Evolutionary conservation across 352 stramenopile genomes (phyloP), one percentile per base, ranked within the genome.

Genomic region (Plasmopara muralis): DNA sequence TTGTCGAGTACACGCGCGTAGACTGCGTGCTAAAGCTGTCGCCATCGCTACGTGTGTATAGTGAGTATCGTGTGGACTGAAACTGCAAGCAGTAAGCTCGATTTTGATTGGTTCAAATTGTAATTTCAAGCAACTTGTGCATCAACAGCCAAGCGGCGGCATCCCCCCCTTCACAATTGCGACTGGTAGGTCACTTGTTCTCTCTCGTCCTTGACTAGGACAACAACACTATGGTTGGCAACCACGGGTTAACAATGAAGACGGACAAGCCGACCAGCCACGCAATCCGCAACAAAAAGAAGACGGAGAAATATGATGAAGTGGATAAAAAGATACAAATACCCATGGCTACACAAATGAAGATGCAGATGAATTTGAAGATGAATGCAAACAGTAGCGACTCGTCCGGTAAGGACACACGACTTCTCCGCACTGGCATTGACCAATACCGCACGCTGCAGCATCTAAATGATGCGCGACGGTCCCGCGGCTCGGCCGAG

Each of bases 291-390:
- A 60, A 37, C 34, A 64, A 60, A n/a, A 58, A 61, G 53, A 62
- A 62, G 41, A 57, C 42, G 18, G 47, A 56, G 6, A 43, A 42
- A 12, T 70, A 68, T 31, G 63, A 78, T 44, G 77, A 83, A 20
- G 78, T 89, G 55, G 78, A 89, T 64, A 76, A 72, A 48, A 59
- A 72, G 62, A 89, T 89, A 53, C 75, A 75, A 12, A 85, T 89
- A 62, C 78, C 78, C n/a, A 47, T 89, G 31, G 61, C 47, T 38
- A 73, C 68, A 29, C 68, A 60, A 45, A 62, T 72, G 59, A 75
- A 75, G 63, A 75, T 75, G 66, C 54, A 75, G 43, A 73, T 72
- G 56, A 77, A 70, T 40, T 42, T 56, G 45, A 65, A 68, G 50
- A 67, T 68, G 57, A 67, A 73, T 50, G 40, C 47, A 3, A 43